Conservation (phyloP, 1,284 basidiomycete genomes). For the Trametes versicolor region DNA sequence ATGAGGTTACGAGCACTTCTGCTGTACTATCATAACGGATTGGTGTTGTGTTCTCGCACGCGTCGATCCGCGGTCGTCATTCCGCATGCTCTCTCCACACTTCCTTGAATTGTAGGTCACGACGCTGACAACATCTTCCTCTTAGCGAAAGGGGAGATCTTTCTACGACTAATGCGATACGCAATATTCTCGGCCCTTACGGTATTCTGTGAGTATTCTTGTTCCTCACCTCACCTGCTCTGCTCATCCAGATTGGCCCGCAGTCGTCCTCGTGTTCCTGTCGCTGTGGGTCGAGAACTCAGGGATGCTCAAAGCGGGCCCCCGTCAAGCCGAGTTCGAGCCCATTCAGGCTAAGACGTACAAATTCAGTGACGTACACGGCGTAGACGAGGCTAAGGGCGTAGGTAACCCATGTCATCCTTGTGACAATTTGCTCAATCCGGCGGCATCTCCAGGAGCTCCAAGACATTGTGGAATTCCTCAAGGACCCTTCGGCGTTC, state of each 20-base stretch:
- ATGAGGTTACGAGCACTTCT: background rate
- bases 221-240: conserved; percentile 32
- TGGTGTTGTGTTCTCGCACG: background rate
- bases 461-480: conserved; percentile 92
- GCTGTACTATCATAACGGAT: background rate
- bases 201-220: conserved; percentile 40
- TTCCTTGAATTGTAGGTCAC: background rate
- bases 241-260: conserved; percentile 48
- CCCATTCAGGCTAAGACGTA: conserved; percentile 81
- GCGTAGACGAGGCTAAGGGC: conserved; percentile 93
- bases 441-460: conserved; percentile 69
- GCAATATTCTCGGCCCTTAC: conserved; percentile 49
- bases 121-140: conserved; percentile 9
- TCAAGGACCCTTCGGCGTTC: conserved; percentile 91
- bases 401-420: conserved; percentile 48
- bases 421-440: background rate
- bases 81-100: background rate
- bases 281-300: conserved; percentile 93
- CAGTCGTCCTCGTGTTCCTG: conserved; percentile 84
- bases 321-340: conserved; percentile 80
- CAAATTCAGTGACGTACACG: conserved; percentile 93
- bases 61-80: background rate
- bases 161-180: conserved; percentile 71
- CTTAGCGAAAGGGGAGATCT: conserved; percentile 72
- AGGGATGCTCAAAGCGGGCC: conserved; percentile 89